Evolutionary conservation across 2,329 filamentous ascomycete species (phyloP).

Genomic region (Emydomyces testavorans): DNA sequence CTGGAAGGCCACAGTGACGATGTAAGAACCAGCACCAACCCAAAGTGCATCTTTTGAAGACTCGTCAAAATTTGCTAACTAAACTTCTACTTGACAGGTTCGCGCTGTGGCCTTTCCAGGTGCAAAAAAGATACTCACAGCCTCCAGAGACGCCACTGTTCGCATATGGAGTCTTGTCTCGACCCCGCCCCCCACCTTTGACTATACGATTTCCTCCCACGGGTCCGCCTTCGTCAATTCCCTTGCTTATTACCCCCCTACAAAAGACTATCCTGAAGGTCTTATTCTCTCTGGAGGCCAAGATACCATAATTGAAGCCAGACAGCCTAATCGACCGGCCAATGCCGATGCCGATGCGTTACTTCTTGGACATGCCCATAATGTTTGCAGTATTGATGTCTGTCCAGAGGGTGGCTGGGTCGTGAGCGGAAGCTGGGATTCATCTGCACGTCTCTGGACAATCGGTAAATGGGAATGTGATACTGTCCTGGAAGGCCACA

Average conservation of each 20-base stretch:
- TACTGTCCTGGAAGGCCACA: slow-evolving; percentile 60
- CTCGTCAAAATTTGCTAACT: neutral
- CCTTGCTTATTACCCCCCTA: slow-evolving; percentile 63
- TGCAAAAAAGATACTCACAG: slow-evolving; percentile 62
- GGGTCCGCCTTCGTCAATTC: slow-evolving; percentile 81
- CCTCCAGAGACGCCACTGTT: slow-evolving; percentile 83
- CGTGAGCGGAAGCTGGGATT: slow-evolving; percentile 91
- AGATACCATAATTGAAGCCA: slow-evolving; percentile 85
- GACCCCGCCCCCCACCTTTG: slow-evolving; percentile 57
- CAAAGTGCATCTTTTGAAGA: neutral
- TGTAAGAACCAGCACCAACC: slow-evolving; percentile 44
- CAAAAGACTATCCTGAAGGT: slow-evolving; percentile 58
- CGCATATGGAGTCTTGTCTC: slow-evolving; percentile 67
- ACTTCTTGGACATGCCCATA: slow-evolving; percentile 73
- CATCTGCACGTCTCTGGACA: slow-evolving; percentile 73
- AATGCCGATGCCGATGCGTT: slow-evolving; percentile 74
- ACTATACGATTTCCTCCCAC: slow-evolving; percentile 65
- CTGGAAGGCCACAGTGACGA: slow-evolving; percentile 85
- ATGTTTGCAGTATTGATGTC: slow-evolving; percentile 77
- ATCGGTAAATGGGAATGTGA: slow-evolving; percentile 75
- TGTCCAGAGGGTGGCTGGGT: slow-evolving; percentile 60
- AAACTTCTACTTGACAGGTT: slow-evolving; percentile 49
- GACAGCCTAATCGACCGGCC: slow-evolving; percentile 54
- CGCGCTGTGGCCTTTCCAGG: slow-evolving; percentile 71
- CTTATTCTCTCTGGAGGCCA: slow-evolving; percentile 79